Conservation (phyloP, 257 asterid genomes). For the Solanum raphanifolium region DNA sequence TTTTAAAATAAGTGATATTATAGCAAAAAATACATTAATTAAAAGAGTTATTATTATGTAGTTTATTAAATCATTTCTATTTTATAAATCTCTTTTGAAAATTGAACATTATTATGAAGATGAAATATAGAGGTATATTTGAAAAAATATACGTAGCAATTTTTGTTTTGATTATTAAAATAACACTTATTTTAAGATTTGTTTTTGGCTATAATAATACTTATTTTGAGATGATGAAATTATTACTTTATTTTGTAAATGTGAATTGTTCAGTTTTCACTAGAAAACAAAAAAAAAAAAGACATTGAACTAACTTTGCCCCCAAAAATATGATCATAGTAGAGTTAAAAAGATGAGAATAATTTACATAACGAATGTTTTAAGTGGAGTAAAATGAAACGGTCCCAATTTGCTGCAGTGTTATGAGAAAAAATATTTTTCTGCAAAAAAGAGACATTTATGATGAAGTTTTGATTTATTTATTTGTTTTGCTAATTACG, state of each 20-base stretch:
- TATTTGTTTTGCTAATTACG: background rate
- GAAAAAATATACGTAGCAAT: background rate
- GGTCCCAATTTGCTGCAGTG: background rate
- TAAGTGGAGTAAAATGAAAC: background rate
- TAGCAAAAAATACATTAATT: background rate
- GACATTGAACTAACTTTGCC: background rate
- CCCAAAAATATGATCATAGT: background rate
- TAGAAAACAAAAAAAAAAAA: background rate
- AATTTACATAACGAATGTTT: background rate
- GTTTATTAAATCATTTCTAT: background rate
- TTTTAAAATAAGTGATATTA: background rate
- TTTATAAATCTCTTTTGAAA: background rate
- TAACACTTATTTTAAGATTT: too few relatives aligned
- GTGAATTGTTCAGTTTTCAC: background rate
- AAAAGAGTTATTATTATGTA: background rate
- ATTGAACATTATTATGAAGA: background rate
- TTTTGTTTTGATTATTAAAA: too few relatives aligned
- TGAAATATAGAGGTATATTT: background rate
- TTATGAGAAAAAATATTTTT: background rate
- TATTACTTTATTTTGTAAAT: background rate
- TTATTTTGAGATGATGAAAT: background rate
- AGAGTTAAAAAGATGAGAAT: background rate
- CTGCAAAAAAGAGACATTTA: background rate
- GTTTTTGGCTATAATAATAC: background rate
- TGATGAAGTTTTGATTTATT: background rate